phyloP scores from a whole-genome alignment of 805 yeast genomes.

The Wickerhamiella dianesei region DNA sequence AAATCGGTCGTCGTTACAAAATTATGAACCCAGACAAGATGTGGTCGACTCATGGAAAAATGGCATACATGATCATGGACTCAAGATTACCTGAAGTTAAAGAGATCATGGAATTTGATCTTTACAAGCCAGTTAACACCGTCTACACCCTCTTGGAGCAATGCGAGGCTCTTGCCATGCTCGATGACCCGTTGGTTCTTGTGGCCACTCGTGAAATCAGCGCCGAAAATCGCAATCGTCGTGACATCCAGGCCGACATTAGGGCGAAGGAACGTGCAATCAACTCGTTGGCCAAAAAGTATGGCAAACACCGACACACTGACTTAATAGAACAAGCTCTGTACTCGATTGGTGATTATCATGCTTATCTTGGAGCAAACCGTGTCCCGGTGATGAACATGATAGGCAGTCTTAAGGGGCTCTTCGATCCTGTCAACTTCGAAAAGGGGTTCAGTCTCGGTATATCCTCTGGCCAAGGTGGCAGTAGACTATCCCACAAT shows the following conservation, averaged over 20 bases:
- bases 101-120: conserved; percentile 60
- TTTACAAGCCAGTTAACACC: conserved; percentile 58
- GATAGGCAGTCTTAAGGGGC: conserved; percentile 36
- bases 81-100: conserved; percentile 59
- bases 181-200: conserved; percentile 45
- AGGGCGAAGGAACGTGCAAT: conserved; percentile 57
- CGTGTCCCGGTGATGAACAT: conserved; percentile 53
- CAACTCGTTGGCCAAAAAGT: conserved; percentile 41
- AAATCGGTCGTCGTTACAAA: conserved; percentile 67
- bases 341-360: conserved; percentile 69
- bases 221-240: conserved; percentile 43
- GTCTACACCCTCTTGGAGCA: conserved; percentile 37
- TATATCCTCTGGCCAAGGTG: conserved; percentile 50
- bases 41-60: conserved; percentile 66
- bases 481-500: conserved; percentile 60
- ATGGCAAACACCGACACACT: conserved; percentile 23
- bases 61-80: conserved; percentile 78
- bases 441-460: conserved; percentile 37
- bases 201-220: conserved; percentile 57
- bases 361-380: conserved; percentile 56
- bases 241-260: conserved; percentile 44
- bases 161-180: conserved; percentile 29
- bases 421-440: conserved; percentile 28
- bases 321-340: conserved; percentile 60
- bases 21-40: conserved; percentile 74